Evolutionary conservation across 306 rosid species (phyloP), one percentile per base, ranked within the genome.

Genomic region (Abrus pulchellus): DNA sequence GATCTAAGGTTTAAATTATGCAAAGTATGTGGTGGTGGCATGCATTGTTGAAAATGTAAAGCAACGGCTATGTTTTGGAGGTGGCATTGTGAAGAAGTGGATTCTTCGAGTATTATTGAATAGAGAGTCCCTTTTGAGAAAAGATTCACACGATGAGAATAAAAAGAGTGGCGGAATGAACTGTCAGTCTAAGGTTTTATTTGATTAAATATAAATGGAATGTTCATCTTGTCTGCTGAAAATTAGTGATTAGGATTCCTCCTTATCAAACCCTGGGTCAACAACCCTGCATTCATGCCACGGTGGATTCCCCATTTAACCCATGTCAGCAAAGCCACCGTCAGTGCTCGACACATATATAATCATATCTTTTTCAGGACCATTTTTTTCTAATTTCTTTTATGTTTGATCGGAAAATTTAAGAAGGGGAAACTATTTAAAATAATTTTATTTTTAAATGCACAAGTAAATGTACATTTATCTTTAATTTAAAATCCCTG

Each of bases 61-160:
- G 65, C 83, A 87, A 80, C 85, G 86, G 88, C 87, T 86, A 84
- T 67, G 72, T 69, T 76, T 81, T 6, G 75, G 70, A 75, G 81
- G 67, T 9, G 61, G 76, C 68, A 83, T 75, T 65, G 87, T 77
- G 59, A 14, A 86, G 86, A 86, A 82, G 87, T 75, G 68, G 93
- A 90, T 92, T 91, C 94, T 88, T 66, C 43, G 52, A 82, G 76
- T 89, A 94, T 84, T 83, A 90, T 89, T 89, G 91, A 85, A 81
- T 78, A 74, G 88, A 60, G 54, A 72, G 50, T 64, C 61, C 48
- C 83, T 71, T 84, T 82, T 80, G 38, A 80, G 66, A 63, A 82
- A 83, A 79, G 81, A 75, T 36, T 45, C 84, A 80, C 89, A 64
- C 9, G 67, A 63, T 47, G 79, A 78, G 92, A 87, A 92, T 86